A percentile compares a stretch with the other conserved stretches of the same genome.
These are phyloP conservation scores for Aschersonia sp. DNA, from an alignment of 2,329 filamentous ascomycete genomes.

Conservation along the genomic window DNA sequence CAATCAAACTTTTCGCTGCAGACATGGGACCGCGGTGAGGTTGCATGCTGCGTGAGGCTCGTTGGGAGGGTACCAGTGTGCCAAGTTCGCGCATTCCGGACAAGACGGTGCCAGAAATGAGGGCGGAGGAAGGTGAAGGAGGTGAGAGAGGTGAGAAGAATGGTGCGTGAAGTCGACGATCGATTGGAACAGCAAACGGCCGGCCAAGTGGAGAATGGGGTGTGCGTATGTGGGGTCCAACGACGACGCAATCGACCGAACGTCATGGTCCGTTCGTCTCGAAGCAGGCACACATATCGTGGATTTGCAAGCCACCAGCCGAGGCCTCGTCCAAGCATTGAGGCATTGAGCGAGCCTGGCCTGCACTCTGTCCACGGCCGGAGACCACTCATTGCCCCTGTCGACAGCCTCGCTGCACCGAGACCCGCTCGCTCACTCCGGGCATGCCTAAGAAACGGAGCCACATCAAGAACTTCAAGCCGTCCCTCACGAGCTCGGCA, in stretches of 20 bases:
- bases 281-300: too few relatives aligned
- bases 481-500: slow-evolving; percentile 37
- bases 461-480: slow-evolving; percentile 40
- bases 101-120: too few relatives aligned
- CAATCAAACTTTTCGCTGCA: not conserved
- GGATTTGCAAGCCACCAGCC: not conserved
- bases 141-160: too few relatives aligned
- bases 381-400: not conserved
- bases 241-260: too few relatives aligned
- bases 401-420: not conserved
- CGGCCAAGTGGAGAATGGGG: too few relatives aligned
- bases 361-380: not conserved
- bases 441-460: slow-evolving; percentile 52
- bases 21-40: not conserved
- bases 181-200: too few relatives aligned
- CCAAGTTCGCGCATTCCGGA: too few relatives aligned
- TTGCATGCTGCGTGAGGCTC: not conserved
- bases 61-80: too few relatives aligned
- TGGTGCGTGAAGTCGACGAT: too few relatives aligned
- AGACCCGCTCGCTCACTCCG: slow-evolving; percentile 4
- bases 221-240: too few relatives aligned
- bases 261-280: too few relatives aligned
- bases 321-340: not conserved
- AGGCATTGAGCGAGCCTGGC: not conserved
- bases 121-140: too few relatives aligned